Evolutionary conservation across 768 basidiomycete species (phyloP).

Genomic region (Mycena latifolia): DNA sequence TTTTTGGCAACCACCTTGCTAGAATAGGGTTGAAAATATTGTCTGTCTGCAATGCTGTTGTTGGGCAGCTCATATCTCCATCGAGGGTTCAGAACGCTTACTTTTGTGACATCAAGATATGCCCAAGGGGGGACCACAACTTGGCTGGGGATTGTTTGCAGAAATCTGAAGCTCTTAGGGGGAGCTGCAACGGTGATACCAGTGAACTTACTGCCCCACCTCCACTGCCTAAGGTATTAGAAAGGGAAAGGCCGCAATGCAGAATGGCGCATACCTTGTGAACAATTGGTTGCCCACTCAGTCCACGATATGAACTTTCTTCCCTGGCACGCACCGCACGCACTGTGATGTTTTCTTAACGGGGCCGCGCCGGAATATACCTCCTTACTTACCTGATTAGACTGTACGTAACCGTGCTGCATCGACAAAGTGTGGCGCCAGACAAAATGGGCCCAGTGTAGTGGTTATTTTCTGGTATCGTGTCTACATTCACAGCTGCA

Average conservation of each 20-base stretch:
- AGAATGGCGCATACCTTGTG: constrained; percentile 7
- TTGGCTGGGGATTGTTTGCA: constrained; percentile 53
- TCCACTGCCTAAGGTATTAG: constrained; percentile 41
- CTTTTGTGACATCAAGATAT: constrained; percentile 61
- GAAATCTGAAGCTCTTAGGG: constrained; percentile 52
- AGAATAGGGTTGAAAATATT: constrained; percentile 28
- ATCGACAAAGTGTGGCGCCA: constrained; percentile 58
- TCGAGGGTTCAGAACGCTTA: constrained; percentile 34
- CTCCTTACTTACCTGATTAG: too few species aligned
- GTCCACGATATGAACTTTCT: constrained; percentile 54
- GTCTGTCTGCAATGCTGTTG: constrained; percentile 14
- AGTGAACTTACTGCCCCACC: constrained; percentile 44
- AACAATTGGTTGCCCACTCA: constrained; percentile 53
- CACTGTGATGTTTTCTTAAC: too few species aligned
- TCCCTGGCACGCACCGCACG: constrained; percentile 71
- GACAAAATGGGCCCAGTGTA: constrained; percentile 56
- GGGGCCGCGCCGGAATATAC: too few species aligned
- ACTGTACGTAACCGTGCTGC: constrained; percentile 71
- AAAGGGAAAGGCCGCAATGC: background rate
- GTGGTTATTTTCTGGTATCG: constrained; percentile 52
- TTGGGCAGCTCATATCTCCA: background rate
- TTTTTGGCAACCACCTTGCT: constrained; percentile 19
- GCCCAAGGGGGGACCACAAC: constrained; percentile 70
- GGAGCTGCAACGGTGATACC: background rate
- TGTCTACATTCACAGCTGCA: constrained; percentile 53